Base-by-base conservation (phyloP, 257 asterid genomes). In the Euphrasia confusa region DNA sequence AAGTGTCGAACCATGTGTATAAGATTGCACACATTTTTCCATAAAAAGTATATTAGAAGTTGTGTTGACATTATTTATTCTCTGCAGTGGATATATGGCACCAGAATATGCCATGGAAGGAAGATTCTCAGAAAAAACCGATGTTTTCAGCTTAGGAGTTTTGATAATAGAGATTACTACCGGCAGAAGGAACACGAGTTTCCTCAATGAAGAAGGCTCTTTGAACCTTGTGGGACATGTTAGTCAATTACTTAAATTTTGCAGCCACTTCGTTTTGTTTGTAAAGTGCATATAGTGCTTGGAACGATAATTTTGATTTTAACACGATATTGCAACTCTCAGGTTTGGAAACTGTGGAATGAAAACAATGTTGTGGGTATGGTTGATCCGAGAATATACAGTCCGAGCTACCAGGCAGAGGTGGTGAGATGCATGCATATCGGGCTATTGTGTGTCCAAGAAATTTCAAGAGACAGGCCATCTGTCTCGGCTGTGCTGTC, bases 381-480 rank as follows among this genome's bases (percentile, higher is more conserved):
- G 42, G 58, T 78, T 13, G 90, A 84, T 67, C 56, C 80, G 39
- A 66, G 80, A 54, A 64, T 85, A 53, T 66, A 54, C 10, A 39
- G 53, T 60, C 65, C 64, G 4, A 53, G 68, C 40, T 39, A 63
- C 8, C 58, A 4, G 27, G 59, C 17, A 54, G 80, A 88, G 66
- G 73, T 80, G 37, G 7, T 71, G 70, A 69, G 86, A 68, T 83
- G 82, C 74, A 68, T 83, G 13, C 90, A 83, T 30, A 80, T 83
- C 1, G 89, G 92, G 35, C 48, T 88, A 47, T 66, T 88, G 65
- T 85, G 90, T 4, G 89, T 85, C 47, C 92, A 88, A 73, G 89
- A 84, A 67, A 70, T 68, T 64, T 81, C 80, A 18, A 70, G 35
- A 10, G 85, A 83, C 35, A 73, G 94, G 75, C 96, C 91, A n/a